A percentile compares a stretch with the other conserved stretches of the same genome.
Conservation (phyloP, 2,329 filamentous ascomycete species). For the Cordyceps cateniannulata region DNA sequence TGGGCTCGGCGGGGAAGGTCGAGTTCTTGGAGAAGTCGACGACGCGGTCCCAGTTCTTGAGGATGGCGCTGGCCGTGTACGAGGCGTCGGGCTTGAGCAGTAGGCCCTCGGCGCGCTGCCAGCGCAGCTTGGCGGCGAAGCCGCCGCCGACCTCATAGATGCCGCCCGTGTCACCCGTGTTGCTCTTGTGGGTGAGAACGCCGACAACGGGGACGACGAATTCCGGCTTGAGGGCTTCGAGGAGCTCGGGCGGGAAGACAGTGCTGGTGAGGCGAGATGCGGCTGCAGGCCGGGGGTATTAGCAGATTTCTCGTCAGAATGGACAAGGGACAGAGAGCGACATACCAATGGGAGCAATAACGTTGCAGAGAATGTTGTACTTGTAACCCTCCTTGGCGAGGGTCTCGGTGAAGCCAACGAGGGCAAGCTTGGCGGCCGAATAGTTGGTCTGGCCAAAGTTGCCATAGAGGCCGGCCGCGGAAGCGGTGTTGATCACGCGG, state of each 20-base stretch:
- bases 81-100: slow-evolving; percentile 82
- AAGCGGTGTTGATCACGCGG: slow-evolving; percentile 91
- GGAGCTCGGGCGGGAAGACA: slow-evolving; percentile 88
- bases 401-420: slow-evolving; percentile 97
- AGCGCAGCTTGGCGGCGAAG: slow-evolving; percentile 85
- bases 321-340: not conserved
- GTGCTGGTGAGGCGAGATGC: slow-evolving; percentile 94
- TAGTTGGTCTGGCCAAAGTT: slow-evolving; percentile 97
- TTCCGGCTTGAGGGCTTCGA: slow-evolving; percentile 79
- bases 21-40: slow-evolving; percentile 73
- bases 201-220: slow-evolving; percentile 95
- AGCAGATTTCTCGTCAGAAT: slow-evolving; percentile 6
- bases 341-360: slow-evolving; percentile 75
- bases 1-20: slow-evolving; percentile 75
- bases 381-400: slow-evolving; percentile 95
- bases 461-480: slow-evolving; percentile 91
- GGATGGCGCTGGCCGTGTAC: slow-evolving; percentile 80
- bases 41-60: slow-evolving; percentile 85
- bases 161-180: slow-evolving; percentile 72
- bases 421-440: slow-evolving; percentile 88
- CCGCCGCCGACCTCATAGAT: slow-evolving; percentile 95
- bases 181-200: slow-evolving; percentile 77
- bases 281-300: slow-evolving; percentile 39
- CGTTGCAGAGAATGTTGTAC: slow-evolving; percentile 95
- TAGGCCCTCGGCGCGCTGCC: slow-evolving; percentile 87